These are phyloP conservation scores for Leptomonas pyrrhocoris DNA, from an alignment of 208 protist genomes.

Conservation along the genomic window DNA sequence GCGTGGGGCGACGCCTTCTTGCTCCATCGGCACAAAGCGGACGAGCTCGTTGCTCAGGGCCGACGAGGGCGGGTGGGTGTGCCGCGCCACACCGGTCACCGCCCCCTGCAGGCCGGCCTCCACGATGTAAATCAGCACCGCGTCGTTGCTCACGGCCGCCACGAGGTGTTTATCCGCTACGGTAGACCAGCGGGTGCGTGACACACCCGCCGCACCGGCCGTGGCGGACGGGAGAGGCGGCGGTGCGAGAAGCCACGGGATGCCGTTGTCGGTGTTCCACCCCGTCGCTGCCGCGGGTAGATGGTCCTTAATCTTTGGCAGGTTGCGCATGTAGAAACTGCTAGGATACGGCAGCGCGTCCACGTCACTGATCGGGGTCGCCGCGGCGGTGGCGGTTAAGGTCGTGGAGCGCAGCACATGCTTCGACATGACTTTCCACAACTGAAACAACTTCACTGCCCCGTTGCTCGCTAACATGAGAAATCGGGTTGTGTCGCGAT, in stretches of 20 bases:
- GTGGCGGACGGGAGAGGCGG: slow-evolving; percentile 15
- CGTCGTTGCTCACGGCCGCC: slow-evolving; percentile 50
- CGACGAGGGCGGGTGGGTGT: slow-evolving; percentile 37
- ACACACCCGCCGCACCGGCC: slow-evolving; percentile 18
- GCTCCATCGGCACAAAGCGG: slow-evolving; percentile 44
- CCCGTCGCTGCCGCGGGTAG: neutral
- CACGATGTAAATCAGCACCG: slow-evolving; percentile 46
- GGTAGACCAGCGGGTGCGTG: slow-evolving; percentile 19
- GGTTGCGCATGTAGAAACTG: slow-evolving; percentile 27
- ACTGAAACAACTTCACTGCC: slow-evolving; percentile 49
- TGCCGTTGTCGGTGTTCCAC: slow-evolving; percentile 2
- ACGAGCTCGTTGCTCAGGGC: slow-evolving; percentile 44
- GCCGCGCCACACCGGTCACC: slow-evolving; percentile 30
- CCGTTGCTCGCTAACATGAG: slow-evolving; percentile 52
- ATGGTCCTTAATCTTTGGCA: slow-evolving; percentile 12
- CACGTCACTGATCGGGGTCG: slow-evolving; percentile 43
- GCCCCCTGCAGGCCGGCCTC: slow-evolving; percentile 39
- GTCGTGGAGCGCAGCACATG: slow-evolving; percentile 47
- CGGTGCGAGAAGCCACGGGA: slow-evolving; percentile 22
- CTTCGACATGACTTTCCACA: slow-evolving; percentile 53
- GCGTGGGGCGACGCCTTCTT: slow-evolving; percentile 17
- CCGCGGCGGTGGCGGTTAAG: slow-evolving; percentile 21
- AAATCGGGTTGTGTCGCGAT: slow-evolving; percentile 38
- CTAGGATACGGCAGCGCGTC: slow-evolving; percentile 37
- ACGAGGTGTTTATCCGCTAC: slow-evolving; percentile 47